These are phyloP conservation scores for Phytophthora pini DNA, from an alignment of 352 stramenopile genomes.

Conservation along the genomic window DNA sequence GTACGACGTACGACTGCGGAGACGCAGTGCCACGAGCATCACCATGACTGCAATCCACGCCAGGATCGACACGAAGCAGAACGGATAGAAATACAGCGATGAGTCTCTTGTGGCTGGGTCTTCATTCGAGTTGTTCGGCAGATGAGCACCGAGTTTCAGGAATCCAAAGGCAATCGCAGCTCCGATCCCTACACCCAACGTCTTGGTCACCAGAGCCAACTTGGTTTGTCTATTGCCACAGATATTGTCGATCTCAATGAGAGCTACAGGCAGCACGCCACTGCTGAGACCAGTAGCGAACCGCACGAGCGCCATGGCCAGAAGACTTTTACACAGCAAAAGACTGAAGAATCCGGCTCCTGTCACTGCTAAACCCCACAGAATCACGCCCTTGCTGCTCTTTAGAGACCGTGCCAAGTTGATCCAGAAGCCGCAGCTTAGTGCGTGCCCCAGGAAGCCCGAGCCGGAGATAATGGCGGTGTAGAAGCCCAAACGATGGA, in stretches of 20 bases:
- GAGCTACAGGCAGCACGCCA: conserved; percentile 71
- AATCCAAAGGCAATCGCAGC: conserved; percentile 59
- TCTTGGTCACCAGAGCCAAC: conserved; percentile 67
- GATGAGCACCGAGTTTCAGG: conserved; percentile 52
- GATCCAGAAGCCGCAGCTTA: conserved; percentile 84
- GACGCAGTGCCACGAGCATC: conserved; percentile 68
- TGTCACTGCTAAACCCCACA: conserved; percentile 79
- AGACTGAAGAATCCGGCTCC: conserved; percentile 76
- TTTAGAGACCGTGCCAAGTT: conserved; percentile 75
- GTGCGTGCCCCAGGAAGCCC: conserved; percentile 69
- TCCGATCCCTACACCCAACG: conserved; percentile 67
- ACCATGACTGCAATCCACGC: conserved; percentile 74
- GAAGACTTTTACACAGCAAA: conserved; percentile 76
- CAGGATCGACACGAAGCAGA: conserved; percentile 77
- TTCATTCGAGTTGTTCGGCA: conserved; percentile 40
- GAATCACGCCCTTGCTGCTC: conserved; percentile 81
- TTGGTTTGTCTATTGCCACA: conserved; percentile 80
- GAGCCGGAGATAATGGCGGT: conserved; percentile 72
- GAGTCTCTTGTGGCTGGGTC: conserved; percentile 48
- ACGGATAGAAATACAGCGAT: conserved; percentile 78
- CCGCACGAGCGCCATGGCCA: conserved; percentile 80
- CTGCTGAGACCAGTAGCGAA: conserved; percentile 82
- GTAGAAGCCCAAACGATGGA: conserved; percentile 79
- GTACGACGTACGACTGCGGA: conserved; percentile 70
- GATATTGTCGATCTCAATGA: conserved; percentile 87